Conservation (phyloP, 257 asterid genomes). For the Marsdenia floribunda region DNA sequence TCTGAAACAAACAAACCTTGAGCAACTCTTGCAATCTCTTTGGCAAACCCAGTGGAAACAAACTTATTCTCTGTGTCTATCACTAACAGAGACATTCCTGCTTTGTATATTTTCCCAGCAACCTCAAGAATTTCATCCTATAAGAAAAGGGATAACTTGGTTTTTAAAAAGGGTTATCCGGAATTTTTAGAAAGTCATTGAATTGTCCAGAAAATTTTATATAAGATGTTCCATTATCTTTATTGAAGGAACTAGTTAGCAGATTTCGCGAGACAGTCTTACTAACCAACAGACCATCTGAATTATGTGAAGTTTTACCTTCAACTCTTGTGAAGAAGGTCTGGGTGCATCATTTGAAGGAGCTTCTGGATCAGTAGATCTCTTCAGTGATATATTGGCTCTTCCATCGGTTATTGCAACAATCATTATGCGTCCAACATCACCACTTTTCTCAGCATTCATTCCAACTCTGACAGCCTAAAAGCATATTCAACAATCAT, state of each 20-base stretch:
- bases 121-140: conserved; percentile 95
- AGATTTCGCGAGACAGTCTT: not conserved
- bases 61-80: conserved; percentile 65
- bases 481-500: not conserved
- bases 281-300: not conserved
- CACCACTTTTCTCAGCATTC: conserved; percentile 98
- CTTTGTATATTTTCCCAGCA: conserved; percentile 83
- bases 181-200: not conserved
- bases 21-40: conserved; percentile 94
- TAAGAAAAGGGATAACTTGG: not conserved
- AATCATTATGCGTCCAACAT: conserved; percentile 94
- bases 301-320: conserved; percentile 33
- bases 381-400: conserved; percentile 90
- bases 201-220: not conserved
- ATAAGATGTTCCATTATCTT: not conserved
- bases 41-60: conserved; percentile 96
- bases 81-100: conserved; percentile 62
- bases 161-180: not conserved
- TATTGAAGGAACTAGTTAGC: not conserved
- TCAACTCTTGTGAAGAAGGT: conserved; percentile 81
- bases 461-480: conserved; percentile 97
- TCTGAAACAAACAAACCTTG: conserved; percentile 61
- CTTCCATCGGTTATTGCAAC: conserved; percentile 96
- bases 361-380: conserved; percentile 83
- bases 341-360: conserved; percentile 62